Conservation (phyloP, 1,139 yeast species). For the Meyerozyma smithsonii region DNA sequence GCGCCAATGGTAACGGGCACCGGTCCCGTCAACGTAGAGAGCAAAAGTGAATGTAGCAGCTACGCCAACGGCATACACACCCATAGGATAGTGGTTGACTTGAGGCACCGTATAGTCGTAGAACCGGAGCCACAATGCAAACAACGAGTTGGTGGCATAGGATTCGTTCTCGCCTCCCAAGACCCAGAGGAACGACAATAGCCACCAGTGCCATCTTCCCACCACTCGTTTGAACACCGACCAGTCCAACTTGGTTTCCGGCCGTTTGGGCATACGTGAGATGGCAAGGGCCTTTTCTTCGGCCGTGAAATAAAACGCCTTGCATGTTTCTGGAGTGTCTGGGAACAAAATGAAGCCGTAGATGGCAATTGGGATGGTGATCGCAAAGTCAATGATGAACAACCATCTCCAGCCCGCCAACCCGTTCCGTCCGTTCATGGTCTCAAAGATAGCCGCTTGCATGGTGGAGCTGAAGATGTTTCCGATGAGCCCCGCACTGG, state of each 20-base stretch:
- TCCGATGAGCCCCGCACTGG: slow-evolving; percentile 50
- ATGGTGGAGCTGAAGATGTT: slow-evolving; percentile 39
- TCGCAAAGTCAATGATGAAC: slow-evolving; percentile 31
- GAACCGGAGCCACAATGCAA: slow-evolving; percentile 47
- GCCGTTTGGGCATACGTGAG: slow-evolving; percentile 32
- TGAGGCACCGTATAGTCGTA: slow-evolving; percentile 40
- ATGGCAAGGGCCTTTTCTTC: slow-evolving; percentile 36
- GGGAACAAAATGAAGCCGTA: slow-evolving; percentile 56
- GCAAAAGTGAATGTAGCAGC: slow-evolving; percentile 43
- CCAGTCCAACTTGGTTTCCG: slow-evolving; percentile 37
- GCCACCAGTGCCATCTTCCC: slow-evolving; percentile 58
- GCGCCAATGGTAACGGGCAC: slow-evolving; percentile 49
- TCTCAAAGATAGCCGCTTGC: slow-evolving; percentile 32
- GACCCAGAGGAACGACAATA: slow-evolving; percentile 50
- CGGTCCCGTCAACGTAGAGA: slow-evolving; percentile 42
- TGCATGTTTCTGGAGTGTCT: slow-evolving; percentile 48
- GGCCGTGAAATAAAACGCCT: slow-evolving; percentile 28
- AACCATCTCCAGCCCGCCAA: slow-evolving; percentile 39
- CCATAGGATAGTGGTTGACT: slow-evolving; percentile 55
- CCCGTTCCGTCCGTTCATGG: slow-evolving; percentile 27
- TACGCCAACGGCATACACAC: slow-evolving; percentile 51
- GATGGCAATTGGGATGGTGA: slow-evolving; percentile 44
- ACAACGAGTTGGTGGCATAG: slow-evolving; percentile 46
- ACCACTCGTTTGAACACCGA: slow-evolving; percentile 42
- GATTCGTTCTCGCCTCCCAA: slow-evolving; percentile 60